Evolutionary conservation across 2,329 filamentous ascomycete genomes (phyloP).

Genomic region (Neopestalotiopsis clavispora): DNA sequence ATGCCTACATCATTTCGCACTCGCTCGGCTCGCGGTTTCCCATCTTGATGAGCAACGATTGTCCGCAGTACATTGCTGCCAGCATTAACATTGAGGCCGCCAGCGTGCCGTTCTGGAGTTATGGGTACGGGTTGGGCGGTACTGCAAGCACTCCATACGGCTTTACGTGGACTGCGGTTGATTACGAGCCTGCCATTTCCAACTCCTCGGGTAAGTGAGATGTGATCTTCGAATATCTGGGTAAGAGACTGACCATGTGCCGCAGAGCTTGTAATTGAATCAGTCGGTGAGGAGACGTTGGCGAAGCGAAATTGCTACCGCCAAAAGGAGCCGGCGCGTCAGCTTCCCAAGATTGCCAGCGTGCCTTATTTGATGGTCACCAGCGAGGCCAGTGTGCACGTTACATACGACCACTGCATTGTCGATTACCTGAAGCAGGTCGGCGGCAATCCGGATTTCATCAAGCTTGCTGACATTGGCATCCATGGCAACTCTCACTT

Average conservation of each 20-base stretch:
- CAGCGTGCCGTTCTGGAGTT: constrained; percentile 30
- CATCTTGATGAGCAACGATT: constrained; percentile 32
- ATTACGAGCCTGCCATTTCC: constrained; percentile 42
- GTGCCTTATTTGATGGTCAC: constrained; percentile 57
- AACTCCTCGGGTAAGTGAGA: constrained; percentile 11
- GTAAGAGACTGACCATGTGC: not conserved
- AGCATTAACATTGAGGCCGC: constrained; percentile 34
- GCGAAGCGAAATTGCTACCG: constrained; percentile 19
- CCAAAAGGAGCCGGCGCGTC: constrained; percentile 30
- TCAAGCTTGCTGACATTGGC: constrained; percentile 47
- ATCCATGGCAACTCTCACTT: constrained; percentile 62
- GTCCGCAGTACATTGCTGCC: constrained; percentile 30
- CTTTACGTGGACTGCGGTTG: constrained; percentile 45
- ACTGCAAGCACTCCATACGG: constrained; percentile 40
- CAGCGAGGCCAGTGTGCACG: constrained; percentile 57
- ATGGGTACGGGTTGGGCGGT: constrained; percentile 11
- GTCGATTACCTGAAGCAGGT: constrained; percentile 57
- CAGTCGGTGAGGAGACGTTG: constrained; percentile 7
- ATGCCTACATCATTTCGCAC: constrained; percentile 36
- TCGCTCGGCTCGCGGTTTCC: constrained; percentile 31
- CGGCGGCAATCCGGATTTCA: constrained; percentile 48
- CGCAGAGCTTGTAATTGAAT: constrained; percentile 3
- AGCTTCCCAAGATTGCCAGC: constrained; percentile 51
- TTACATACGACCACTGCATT: constrained; percentile 59
- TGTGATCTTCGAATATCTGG: not conserved